A percentile compares a stretch with the other conserved stretches of the same genome.
Conservation (phyloP, 768 basidiomycete species). For the Leccinum uliginosum region DNA sequence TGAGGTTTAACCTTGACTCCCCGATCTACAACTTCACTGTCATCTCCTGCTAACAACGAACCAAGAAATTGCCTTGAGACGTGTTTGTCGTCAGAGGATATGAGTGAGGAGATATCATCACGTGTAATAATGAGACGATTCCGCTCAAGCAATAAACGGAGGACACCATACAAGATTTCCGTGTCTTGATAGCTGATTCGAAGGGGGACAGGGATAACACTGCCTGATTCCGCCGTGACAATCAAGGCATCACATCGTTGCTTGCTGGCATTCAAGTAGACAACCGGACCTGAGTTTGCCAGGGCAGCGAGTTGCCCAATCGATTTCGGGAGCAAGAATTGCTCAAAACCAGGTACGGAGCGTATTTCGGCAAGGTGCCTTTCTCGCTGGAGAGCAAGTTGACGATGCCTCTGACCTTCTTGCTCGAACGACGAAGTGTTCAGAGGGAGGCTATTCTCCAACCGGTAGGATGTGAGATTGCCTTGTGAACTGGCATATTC, state of each 20-base stretch:
- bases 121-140: background rate
- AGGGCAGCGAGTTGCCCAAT: background rate
- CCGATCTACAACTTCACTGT: background rate
- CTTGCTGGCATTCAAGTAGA: background rate
- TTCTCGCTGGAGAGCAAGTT: background rate
- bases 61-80: background rate
- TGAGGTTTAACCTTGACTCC: background rate
- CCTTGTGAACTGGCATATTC: background rate
- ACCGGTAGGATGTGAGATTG: background rate
- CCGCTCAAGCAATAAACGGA: background rate
- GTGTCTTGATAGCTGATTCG: background rate
- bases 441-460: background rate
- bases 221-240: background rate
- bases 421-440: background rate
- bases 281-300: background rate
- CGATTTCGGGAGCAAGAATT: background rate
- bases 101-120: background rate
- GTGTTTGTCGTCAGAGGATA: background rate
- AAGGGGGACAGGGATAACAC: background rate
- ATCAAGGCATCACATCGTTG: background rate
- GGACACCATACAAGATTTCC: background rate
- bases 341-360: background rate
- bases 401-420: background rate
- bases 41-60: background rate
- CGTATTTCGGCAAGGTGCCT: background rate